Conservation (phyloP, 108 stramenopile genomes). For the Pinguiococcus pyrenoidosus region DNA sequence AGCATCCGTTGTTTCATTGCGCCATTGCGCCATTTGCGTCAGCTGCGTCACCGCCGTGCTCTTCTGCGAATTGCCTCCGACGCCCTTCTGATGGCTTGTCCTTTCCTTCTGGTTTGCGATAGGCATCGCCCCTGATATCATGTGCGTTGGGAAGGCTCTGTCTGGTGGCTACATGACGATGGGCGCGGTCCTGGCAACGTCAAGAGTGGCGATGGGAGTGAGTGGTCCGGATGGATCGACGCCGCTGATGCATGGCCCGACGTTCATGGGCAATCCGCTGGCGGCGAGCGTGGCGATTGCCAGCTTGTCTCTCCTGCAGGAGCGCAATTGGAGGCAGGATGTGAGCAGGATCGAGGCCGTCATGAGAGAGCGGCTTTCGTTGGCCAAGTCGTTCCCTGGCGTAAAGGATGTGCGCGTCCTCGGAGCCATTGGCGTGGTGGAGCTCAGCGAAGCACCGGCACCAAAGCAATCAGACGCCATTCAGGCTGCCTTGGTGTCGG, state of each 20-base stretch:
- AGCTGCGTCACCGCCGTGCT: background rate
- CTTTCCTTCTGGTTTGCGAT: too few species aligned
- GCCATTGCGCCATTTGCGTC: background rate
- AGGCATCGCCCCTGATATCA: constrained; percentile 50
- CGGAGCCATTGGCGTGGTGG: constrained; percentile 71
- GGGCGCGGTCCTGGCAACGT: constrained; percentile 55
- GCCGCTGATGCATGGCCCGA: constrained; percentile 1
- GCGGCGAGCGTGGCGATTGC: constrained; percentile 32
- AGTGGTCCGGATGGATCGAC: constrained; percentile 8
- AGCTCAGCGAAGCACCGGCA: constrained; percentile 52
- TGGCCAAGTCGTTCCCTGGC: constrained; percentile 26
- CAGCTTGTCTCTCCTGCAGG: constrained; percentile 39
- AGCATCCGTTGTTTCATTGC: too few species aligned
- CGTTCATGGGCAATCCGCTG: constrained; percentile 6
- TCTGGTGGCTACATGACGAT: constrained; percentile 64
- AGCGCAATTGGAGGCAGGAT: constrained; percentile 36
- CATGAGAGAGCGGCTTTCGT: constrained; percentile 38
- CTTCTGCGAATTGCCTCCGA: too few species aligned
- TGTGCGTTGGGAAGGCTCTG: constrained; percentile 67
- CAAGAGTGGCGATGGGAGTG: constrained; percentile 49
- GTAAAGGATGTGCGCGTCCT: constrained; percentile 60
- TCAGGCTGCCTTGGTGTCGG: constrained; percentile 42
- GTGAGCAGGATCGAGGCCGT: constrained; percentile 42
- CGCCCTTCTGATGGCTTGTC: too few species aligned
- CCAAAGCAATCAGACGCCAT: constrained; percentile 39